Percentiles rank a stretch among this genome's conserved stretches.
phyloP scores from a whole-genome alignment of 1,139 yeast genomes.

The Waltiozyma solani region DNA sequence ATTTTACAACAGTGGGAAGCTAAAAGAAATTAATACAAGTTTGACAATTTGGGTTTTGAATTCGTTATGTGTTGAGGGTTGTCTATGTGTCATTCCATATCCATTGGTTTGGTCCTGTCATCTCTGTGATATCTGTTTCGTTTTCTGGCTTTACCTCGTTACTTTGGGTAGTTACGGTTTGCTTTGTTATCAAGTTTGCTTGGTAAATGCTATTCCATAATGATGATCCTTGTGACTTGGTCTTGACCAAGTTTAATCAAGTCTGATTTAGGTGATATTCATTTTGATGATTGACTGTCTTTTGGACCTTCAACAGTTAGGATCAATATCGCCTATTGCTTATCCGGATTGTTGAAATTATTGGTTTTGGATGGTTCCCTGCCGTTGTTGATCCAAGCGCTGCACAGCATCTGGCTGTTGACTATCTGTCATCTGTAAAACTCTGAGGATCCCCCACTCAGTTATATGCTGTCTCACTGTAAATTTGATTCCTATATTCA shows the following conservation, averaged over 20 bases:
- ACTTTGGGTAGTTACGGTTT: too few species aligned
- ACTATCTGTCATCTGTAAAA: constrained; percentile 5
- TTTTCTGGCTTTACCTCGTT: background rate
- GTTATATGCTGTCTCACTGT: too few species aligned
- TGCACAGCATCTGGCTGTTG: background rate
- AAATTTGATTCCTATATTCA: too few species aligned
- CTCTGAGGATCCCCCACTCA: too few species aligned
- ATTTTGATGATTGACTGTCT: background rate
- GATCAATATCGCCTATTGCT: background rate
- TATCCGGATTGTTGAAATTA: background rate
- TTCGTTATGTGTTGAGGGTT: background rate
- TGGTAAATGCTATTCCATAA: too few species aligned
- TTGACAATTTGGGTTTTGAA: background rate
- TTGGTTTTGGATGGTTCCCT: background rate
- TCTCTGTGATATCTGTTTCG: background rate
- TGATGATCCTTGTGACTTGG: background rate
- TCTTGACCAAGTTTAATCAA: background rate
- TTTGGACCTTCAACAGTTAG: background rate
- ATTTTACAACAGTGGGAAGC: constrained; percentile 1
- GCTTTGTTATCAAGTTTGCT: too few species aligned
- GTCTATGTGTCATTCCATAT: too few species aligned
- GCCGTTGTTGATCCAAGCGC: background rate
- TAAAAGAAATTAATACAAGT: background rate
- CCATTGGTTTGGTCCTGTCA: background rate
- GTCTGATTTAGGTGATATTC: background rate